Evolutionary conservation across 768 basidiomycete species (phyloP).

Genomic region (Inosperma sp.): DNA sequence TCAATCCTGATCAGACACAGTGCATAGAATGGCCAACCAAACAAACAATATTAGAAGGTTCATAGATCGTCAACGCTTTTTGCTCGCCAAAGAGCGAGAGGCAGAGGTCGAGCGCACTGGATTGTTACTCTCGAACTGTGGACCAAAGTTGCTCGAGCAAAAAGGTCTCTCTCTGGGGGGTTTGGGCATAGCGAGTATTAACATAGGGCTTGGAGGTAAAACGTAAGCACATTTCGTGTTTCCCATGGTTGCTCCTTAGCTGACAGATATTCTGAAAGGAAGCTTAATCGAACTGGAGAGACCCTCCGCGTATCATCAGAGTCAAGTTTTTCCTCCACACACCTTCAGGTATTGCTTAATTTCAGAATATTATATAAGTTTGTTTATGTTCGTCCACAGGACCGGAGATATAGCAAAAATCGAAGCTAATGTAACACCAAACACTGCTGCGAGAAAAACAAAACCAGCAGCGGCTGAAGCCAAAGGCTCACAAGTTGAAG

Average conservation of each 20-base stretch:
- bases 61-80: constrained; percentile 58
- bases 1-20: too few relatives aligned
- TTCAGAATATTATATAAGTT: neutral
- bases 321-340: constrained; percentile 75
- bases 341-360: constrained; percentile 57
- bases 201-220: constrained; percentile 88
- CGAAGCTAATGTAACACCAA: constrained; percentile 58
- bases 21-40: constrained; percentile 36
- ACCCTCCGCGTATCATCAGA: constrained; percentile 73
- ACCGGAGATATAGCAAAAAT: constrained; percentile 88
- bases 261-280: constrained; percentile 29
- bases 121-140: constrained; percentile 76
- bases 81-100: constrained; percentile 69
- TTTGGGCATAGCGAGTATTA: constrained; percentile 65
- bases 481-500: constrained; percentile 52
- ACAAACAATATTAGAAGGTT: constrained; percentile 49
- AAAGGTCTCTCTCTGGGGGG: constrained; percentile 78
- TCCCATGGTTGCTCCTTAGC: constrained; percentile 12
- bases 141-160: constrained; percentile 80
- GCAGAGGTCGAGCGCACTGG: constrained; percentile 83
- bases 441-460: constrained; percentile 36
- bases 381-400: constrained; percentile 35
- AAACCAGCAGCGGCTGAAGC: constrained; percentile 38
- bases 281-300: constrained; percentile 87
- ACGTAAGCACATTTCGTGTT: constrained; percentile 48